Conservation (phyloP, 2,329 filamentous ascomycete species). For the Berkeleyomyces basicola region DNA sequence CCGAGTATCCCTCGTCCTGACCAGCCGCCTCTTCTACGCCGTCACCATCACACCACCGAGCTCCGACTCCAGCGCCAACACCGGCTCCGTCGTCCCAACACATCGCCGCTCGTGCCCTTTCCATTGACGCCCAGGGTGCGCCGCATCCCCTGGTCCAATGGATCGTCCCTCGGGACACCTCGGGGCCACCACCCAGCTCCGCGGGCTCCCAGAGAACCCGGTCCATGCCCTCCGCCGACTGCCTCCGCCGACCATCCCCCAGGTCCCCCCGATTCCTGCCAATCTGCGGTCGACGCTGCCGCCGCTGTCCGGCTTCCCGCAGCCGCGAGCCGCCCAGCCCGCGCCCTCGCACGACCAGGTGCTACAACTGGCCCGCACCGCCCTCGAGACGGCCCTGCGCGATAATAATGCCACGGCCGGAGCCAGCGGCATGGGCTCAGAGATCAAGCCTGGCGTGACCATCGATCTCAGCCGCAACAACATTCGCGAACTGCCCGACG, state of each 20-base stretch:
- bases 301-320: slow-evolving; percentile 16
- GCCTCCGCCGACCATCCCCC: slow-evolving; percentile 23
- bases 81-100: background rate
- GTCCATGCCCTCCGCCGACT: slow-evolving; percentile 18
- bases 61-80: too few species aligned
- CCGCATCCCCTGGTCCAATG: background rate
- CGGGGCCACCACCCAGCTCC: slow-evolving; percentile 21
- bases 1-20: too few species aligned
- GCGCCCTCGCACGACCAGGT: slow-evolving; percentile 33
- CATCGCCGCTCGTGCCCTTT: background rate
- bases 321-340: slow-evolving; percentile 28
- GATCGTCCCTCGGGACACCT: slow-evolving; percentile 16
- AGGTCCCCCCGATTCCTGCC: slow-evolving; percentile 23
- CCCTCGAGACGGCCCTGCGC: slow-evolving; percentile 49
- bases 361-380: slow-evolving; percentile 46
- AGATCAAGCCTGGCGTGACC: slow-evolving; percentile 54
- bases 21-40: too few species aligned
- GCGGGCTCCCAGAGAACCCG: slow-evolving; percentile 27
- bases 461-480: slow-evolving; percentile 63
- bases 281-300: slow-evolving; percentile 4
- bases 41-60: too few species aligned
- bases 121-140: background rate
- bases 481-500: slow-evolving; percentile 54
- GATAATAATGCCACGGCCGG: slow-evolving; percentile 49
- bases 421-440: slow-evolving; percentile 36